Conservation (phyloP, 768 basidiomycete genomes). For the Boletus sensibilis region DNA sequence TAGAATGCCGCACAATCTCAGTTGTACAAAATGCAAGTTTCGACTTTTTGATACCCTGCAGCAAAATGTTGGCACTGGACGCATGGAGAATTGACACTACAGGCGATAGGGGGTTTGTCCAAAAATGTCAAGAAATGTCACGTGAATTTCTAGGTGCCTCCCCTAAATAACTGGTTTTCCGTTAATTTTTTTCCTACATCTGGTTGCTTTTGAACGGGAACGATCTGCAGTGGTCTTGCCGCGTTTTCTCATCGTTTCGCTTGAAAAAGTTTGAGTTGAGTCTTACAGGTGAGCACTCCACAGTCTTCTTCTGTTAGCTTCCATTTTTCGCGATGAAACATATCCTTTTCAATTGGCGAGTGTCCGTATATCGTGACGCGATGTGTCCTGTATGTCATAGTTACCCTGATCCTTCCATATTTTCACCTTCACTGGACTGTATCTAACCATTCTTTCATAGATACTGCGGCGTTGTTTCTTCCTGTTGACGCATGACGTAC, state of each 20-base stretch:
- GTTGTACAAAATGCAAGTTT: too few species aligned
- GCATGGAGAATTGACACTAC: too few species aligned
- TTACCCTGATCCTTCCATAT: constrained; percentile 75
- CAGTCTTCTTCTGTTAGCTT: neutral
- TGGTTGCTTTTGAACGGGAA: neutral
- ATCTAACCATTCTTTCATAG: constrained; percentile 14
- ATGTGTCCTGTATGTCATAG: constrained; percentile 79
- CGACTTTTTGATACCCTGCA: too few species aligned
- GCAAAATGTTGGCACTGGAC: too few species aligned
- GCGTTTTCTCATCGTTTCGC: neutral
- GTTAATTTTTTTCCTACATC: neutral
- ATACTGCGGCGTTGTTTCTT: neutral
- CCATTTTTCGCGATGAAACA: constrained; percentile 50
- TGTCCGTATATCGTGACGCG: constrained; percentile 45
- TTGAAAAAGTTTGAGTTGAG: neutral
- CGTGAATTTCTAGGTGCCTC: neutral
- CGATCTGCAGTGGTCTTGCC: neutral
- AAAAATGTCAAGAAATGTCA: neutral
- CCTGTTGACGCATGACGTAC: neutral
- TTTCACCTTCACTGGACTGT: neutral
- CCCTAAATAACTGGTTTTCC: constrained; percentile 10
- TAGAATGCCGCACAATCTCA: too few species aligned
- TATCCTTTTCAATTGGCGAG: constrained; percentile 44
- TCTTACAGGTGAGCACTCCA: constrained; percentile 6
- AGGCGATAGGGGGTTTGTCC: neutral